Evolutionary conservation across 306 rosid genomes (phyloP), one percentile per base, ranked within the genome.

Genomic region (Gynostemma pentaphyllum): DNA sequence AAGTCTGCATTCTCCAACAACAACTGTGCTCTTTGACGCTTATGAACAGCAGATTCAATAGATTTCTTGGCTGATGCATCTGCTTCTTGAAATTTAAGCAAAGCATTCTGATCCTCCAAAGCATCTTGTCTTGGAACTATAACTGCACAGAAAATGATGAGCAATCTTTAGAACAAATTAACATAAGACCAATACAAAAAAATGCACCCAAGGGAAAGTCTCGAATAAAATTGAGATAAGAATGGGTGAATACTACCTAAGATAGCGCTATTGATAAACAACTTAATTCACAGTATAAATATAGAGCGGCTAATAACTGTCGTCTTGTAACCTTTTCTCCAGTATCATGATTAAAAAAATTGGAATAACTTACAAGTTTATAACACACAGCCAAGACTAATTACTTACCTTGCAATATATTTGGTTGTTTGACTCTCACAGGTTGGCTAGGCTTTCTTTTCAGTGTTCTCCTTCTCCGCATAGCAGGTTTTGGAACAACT

Each of bases 1-100:
- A 83, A 61, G 72, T 91, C 96, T 48, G 96, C 97, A 22, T 78
- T 87, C 51, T 72, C 74, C 78, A 78, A 67, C 14, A 88, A 86
- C 37, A 66, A 2, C 66, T 83, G 89, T 32, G 95, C 98, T 66
- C 73, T 76, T 24, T 28, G 76, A 3, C 98, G 89, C 57, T 84
- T 85, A 18, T 28, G 26, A 11, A 85, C 42, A 0, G 98, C 96
- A 7, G 66, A n/a, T 63, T 83, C 82, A 64, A 56, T 52, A 1
- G 74, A 70, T 66, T 60, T 69, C 0, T 71, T 44, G 12, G 85
- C 96, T 0, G 72, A 53, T 4, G 79, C 83, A 66, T 83, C 74
- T 11, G 95, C 89, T 41, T 72, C 83, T 68, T 87, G 78, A 23
- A 75, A 68, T 64, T 52, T 85, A 2, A 18, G 50, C 46, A 65